Conservation (phyloP, 805 yeast species). For the Millerago galiae region DNA sequence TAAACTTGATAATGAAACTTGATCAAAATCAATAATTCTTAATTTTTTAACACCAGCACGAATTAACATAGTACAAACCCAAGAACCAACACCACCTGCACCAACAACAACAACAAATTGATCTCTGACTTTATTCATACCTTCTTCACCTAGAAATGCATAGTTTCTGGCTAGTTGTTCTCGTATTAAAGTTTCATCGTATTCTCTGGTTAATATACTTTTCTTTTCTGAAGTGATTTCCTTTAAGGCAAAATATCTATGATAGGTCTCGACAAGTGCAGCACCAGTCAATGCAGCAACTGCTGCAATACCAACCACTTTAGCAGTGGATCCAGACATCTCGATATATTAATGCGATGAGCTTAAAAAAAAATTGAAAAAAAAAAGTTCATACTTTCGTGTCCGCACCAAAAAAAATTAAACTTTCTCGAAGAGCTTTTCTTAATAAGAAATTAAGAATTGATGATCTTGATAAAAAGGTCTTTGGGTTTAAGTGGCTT, state of each 20-base stretch:
- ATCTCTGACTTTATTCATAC: constrained; percentile 64
- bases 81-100: constrained; percentile 98
- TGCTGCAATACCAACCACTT: constrained; percentile 3
- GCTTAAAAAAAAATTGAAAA: background rate
- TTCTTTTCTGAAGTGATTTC: background rate
- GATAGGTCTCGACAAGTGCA: constrained; percentile 14
- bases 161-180: constrained; percentile 93
- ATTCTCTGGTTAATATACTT: constrained; percentile 10
- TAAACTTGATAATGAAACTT: constrained; percentile 84
- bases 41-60: constrained; percentile 83
- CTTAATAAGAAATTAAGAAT: no score
- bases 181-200: constrained; percentile 66
- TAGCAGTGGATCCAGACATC: background rate
- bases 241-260: constrained; percentile 9
- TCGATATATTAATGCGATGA: background rate
- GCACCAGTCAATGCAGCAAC: constrained; percentile 10
- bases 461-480: background rate
- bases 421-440: background rate
- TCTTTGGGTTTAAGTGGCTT: background rate
- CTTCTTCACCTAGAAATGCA: constrained; percentile 85
- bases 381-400: constrained; percentile 3
- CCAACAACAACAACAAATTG: constrained; percentile 80
- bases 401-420: background rate
- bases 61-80: constrained; percentile 87
- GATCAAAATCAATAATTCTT: constrained; percentile 89